Conservation (phyloP, 2,329 filamentous ascomycete genomes). For the Mycosphaerella sp. region DNA sequence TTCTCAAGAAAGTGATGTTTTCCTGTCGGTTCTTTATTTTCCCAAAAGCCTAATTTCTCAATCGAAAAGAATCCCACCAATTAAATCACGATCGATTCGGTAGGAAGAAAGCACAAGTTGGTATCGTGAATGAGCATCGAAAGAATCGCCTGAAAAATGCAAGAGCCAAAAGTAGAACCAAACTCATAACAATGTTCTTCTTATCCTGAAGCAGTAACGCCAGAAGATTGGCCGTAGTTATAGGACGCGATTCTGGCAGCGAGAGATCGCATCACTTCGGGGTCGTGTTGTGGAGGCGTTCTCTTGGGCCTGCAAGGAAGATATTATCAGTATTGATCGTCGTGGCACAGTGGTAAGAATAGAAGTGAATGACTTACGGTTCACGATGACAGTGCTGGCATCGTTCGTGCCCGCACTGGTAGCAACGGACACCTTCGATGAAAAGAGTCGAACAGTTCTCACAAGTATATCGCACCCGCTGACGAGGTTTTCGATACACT, state of each 20-base stretch:
- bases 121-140: background rate
- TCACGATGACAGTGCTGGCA: slow-evolving; percentile 48
- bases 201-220: slow-evolving; percentile 5
- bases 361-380: slow-evolving; percentile 35
- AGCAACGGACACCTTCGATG: slow-evolving; percentile 53
- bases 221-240: slow-evolving; percentile 13
- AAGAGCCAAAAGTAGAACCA: background rate
- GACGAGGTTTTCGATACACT: slow-evolving; percentile 41
- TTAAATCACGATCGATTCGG: no score
- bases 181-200: background rate
- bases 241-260: slow-evolving; percentile 16
- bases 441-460: slow-evolving; percentile 57
- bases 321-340: background rate
- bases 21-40: no score
- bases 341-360: background rate
- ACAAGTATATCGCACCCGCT: slow-evolving; percentile 48
- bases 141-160: background rate
- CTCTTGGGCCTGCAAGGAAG: slow-evolving; percentile 16
- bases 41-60: no score
- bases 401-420: slow-evolving; percentile 21
- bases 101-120: background rate
- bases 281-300: slow-evolving; percentile 12
- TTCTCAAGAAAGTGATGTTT: no score
- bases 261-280: slow-evolving; percentile 20
- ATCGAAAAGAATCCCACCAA: no score